phyloP scores from a whole-genome alignment of 495 filamentous ascomycete genomes.

The Bryoglossum gracile region DNA sequence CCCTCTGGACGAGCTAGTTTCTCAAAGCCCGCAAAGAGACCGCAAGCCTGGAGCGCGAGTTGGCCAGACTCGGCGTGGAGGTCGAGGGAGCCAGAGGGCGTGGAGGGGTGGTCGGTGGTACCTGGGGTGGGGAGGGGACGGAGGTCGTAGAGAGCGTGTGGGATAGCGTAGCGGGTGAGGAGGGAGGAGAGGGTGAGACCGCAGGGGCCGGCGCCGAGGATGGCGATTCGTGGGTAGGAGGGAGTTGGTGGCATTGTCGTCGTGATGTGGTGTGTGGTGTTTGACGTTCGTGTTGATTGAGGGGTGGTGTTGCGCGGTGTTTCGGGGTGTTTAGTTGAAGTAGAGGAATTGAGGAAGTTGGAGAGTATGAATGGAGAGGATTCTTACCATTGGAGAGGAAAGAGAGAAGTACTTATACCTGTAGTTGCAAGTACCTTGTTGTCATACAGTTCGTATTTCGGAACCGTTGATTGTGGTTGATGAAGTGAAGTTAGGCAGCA shows the following conservation, averaged over 20 bases:
- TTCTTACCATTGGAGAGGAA: too few species aligned
- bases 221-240: conserved; percentile 38
- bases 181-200: conserved; percentile 50
- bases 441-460: too few species aligned
- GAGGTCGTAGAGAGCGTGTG: conserved; percentile 36
- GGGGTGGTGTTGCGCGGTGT: too few species aligned
- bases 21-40: conserved; percentile 41
- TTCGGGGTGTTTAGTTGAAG: too few species aligned
- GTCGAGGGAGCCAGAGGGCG: conserved; percentile 45
- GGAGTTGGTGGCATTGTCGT: conserved; percentile 8
- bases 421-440: too few species aligned
- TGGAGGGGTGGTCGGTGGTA: not conserved
- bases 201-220: conserved; percentile 49
- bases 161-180: conserved; percentile 29
- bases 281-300: too few species aligned
- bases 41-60: conserved; percentile 41
- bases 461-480: too few species aligned
- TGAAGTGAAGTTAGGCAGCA: too few species aligned
- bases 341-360: too few species aligned
- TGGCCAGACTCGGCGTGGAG: conserved; percentile 45
- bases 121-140: conserved; percentile 27
- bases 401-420: too few species aligned
- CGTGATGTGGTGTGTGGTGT: too few species aligned
- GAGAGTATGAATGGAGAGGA: too few species aligned
- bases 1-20: conserved; percentile 38